Base-by-base conservation (phyloP, 2,329 filamentous ascomycete species). In the Colletotrichum eleusines region DNA sequence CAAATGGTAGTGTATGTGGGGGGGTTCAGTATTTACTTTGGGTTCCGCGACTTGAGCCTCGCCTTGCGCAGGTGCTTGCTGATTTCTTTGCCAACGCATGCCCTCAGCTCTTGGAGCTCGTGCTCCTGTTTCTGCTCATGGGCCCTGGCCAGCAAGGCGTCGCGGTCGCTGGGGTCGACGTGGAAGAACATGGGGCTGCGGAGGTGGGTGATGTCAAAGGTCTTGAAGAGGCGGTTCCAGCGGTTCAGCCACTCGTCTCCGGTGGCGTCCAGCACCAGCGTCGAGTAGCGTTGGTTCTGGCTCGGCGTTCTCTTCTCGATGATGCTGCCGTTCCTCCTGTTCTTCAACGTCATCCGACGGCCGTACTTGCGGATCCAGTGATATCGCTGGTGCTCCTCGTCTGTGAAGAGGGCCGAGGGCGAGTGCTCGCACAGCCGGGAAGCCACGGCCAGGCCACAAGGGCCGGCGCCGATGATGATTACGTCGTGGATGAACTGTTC, bases 121-220 rank as follows among this genome's bases (percentile, higher is more conserved):
- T 81, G 79, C 69, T 89, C 86, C n/a, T 89, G 81, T 0, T 86
- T 85, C 23, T 86, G 83, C 67, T 87, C 85, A 75, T 92, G 89
- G 0, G 91, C 87, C 79, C 91, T 92, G 1, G 89, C 90, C 28
- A 95, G 81, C 75, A 95, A 81, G 0, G 90, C 90, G 80, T 95
- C 93, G 1, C 92, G 85, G 78, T 95, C 92, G 1, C 87, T 84
- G 0, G 93, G 93, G 76, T 95, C 92, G 18, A 93, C 85, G 76
- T 96, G 93, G 82, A 94, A 95, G 76, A 95, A 92, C 91, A 95
- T 92, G 0, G 92, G 93, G 74, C 92, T 94, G 20, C 93, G 86
- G 48, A 96, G 82, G 75, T 94, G 89, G 1, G 87, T 84, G 57
- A 95, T 95, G 59, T 90, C 87, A 54, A 94, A 88, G 3, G 86